Percentiles rank a stretch among this genome's conserved stretches.
These are phyloP conservation scores for Miscanthus sacchariflorus DNA, from an alignment of 202 grass and related monocot genomes.

Conservation along the genomic window DNA sequence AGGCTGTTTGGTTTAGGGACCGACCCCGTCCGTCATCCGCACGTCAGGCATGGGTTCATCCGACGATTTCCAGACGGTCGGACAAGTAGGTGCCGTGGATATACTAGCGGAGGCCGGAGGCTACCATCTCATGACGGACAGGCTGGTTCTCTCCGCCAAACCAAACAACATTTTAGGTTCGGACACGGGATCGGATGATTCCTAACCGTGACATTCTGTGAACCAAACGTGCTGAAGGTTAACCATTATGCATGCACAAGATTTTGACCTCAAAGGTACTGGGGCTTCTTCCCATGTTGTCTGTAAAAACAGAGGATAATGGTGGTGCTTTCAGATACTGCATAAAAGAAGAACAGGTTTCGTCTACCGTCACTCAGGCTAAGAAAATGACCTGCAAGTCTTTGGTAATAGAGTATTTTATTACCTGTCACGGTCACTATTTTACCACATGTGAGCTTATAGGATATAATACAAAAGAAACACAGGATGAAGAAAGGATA, in stretches of 20 bases:
- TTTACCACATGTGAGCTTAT: conserved; percentile 54
- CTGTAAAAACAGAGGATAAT: neutral
- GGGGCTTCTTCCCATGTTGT: neutral
- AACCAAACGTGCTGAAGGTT: neutral
- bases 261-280: neutral
- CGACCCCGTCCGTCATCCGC: no score
- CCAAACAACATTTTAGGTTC: no score
- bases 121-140: no score
- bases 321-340: conserved; percentile 3
- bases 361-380: conserved; percentile 12
- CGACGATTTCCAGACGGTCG: no score
- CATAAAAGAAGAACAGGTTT: conserved; percentile 6
- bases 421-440: conserved; percentile 26
- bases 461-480: conserved; percentile 46
- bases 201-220: no score
- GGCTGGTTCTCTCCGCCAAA: no score
- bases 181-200: no score
- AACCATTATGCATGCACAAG: neutral
- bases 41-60: no score
- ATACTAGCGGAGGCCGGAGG: no score
- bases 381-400: conserved; percentile 42
- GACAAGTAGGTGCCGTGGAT: no score
- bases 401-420: conserved; percentile 18
- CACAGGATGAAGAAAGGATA: conserved; percentile 38
- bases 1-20: no score